Evolutionary conservation across 306 rosid species (phyloP), one percentile per base, ranked within the genome.

Genomic region (Ammopiptanthus mongolicus): DNA sequence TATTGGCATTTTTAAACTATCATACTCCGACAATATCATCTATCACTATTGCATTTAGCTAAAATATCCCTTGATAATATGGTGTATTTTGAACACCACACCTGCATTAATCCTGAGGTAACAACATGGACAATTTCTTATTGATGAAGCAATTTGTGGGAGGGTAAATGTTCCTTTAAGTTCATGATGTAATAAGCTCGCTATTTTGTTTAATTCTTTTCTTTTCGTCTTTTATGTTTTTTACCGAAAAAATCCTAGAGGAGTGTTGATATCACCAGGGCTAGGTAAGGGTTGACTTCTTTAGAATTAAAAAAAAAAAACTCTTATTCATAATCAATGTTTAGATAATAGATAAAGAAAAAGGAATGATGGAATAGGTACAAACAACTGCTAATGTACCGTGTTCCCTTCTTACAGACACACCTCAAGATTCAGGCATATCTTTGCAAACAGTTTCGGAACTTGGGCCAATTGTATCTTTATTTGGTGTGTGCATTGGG

Each of bases 191-290:
- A n/a, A 4, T 17, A 2, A 28, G 18, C 25, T 57, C 12, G 1
- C 6, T 23, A 1, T 60, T 14, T 29, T 5, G 57, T 13, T 34
- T 19, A 23, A 70, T 8, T 33, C 41, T 10, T 65, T 33, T 34
- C 5, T 29, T 23, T 23, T 23, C 25, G 25, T 23, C 25, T 23
- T 23, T 23, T 23, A 23, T 2, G 2, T 23, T 29, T 29, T 37
- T 6, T 59, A 29, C 3, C 91, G 79, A 91, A 91, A 87, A 85
- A 90, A 83, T 73, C 96, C 98, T 0, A 85, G 96, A 84, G 98
- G 97, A 83, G 84, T 94, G 51, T 84, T 94, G 25, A 90, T 94
- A 78, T 94, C 98, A 36, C 98, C 96, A 3, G 98, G 96, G 64
- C 94, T 96, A 51, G 96, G 98, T 92, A 61, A 73, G 4, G 34